phyloP scores from a whole-genome alignment of 495 filamentous ascomycete species.

The Letharia columbiana region DNA sequence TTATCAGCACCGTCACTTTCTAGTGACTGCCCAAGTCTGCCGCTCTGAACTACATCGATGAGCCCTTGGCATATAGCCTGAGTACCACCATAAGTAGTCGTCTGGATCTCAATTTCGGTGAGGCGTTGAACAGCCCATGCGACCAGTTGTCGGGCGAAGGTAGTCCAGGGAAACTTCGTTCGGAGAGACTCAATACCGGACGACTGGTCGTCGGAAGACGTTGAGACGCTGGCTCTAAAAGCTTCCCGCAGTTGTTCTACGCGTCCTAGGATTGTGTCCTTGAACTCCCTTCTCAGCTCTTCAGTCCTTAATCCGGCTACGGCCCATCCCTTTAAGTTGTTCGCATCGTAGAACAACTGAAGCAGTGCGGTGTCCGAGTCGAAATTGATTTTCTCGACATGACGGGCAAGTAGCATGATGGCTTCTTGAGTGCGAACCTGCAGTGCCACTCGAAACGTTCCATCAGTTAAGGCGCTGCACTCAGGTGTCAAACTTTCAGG shows the following conservation, averaged over 20 bases:
- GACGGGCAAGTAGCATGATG: conserved; percentile 26
- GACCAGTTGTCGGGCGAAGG: conserved; percentile 22
- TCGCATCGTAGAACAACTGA: conserved; percentile 25
- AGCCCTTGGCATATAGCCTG: conserved; percentile 23
- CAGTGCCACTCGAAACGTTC: conserved; percentile 33
- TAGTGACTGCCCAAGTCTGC: not conserved
- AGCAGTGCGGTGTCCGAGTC: conserved; percentile 29
- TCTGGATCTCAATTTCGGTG: conserved; percentile 24
- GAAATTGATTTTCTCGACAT: conserved; percentile 21
- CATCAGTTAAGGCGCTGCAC: conserved; percentile 26
- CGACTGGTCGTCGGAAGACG: conserved; percentile 22
- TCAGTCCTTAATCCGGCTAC: conserved; percentile 13
- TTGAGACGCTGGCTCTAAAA: conserved; percentile 12
- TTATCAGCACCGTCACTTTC: conserved; percentile 4
- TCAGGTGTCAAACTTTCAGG: conserved; percentile 16
- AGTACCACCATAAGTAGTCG: conserved; percentile 26
- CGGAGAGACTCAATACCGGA: conserved; percentile 31
- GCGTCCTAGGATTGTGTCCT: conserved; percentile 18
- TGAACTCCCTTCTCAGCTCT: conserved; percentile 9
- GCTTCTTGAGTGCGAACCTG: conserved; percentile 35
- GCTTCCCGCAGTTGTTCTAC: conserved; percentile 24
- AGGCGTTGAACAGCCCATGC: conserved; percentile 26
- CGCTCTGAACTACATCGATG: conserved; percentile 14
- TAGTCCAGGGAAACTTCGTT: conserved; percentile 28
- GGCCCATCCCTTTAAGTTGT: conserved; percentile 23